Evolutionary conservation across 2,329 filamentous ascomycete species (phyloP), one percentile per base, ranked within the genome.

Genomic region (Ceratocystis cacaofunesta): DNA sequence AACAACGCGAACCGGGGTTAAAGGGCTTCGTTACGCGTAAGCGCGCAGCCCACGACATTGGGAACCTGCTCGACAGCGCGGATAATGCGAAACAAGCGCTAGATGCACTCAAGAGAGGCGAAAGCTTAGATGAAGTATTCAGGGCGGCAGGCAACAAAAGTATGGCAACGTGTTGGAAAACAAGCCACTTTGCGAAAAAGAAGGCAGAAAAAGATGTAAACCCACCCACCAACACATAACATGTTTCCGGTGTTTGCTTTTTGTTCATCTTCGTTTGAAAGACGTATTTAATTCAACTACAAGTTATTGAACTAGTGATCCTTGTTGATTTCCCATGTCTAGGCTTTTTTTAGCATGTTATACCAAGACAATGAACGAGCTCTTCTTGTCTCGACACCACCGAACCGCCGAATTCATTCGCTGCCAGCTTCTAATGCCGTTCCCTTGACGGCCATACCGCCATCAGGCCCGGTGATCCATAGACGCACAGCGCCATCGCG

Each of bases 391-490:
- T 41, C 36, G 36, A 41, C 36, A 41, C 36, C 8, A 1, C 36
- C 36, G 12, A 41, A 41, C 22, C 30, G n/a, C 17, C 19, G 32
- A 25, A 50, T 25, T 1, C 41, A 63, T 52, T 25, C 8, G 15
- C 32, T 22, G 46, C 61, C 30, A 32, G 55, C 25, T 44, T 46
- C 15, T 22, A 63, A 5, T 2, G 75, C 76, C 3, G 68, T 82
- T 3, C 82, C 87, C 72, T 81, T 85, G 22, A 88, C 86, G 17
- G 84, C 82, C 72, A 87, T 76, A 6, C 84, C 81, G 1, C 85
- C 85, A 55, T 81, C 76, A 0, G 75, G 77, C 4, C 81, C 82
- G 72, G 86, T 83, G 65, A 88, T 80, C 86, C 85, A 88, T 7
- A 87, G 78, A 69, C 78, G 67, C 76, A 69, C 76, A 70, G 66